Conservation (phyloP, 2,329 filamentous ascomycete genomes). For the Trichoderma aggressivum region DNA sequence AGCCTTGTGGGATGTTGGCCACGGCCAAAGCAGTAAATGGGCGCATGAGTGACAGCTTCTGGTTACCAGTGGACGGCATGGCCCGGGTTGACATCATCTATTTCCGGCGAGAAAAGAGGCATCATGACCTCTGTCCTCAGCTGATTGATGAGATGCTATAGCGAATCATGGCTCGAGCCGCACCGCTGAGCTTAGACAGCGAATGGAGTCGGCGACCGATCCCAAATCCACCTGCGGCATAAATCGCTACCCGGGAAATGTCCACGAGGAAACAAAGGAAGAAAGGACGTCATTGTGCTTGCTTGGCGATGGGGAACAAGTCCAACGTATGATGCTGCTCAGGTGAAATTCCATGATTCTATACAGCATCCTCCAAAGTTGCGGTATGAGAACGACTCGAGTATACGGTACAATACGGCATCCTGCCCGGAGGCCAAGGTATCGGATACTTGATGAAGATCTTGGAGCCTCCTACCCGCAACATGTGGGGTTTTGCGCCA, state of each 20-base stretch:
- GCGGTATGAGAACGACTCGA: background rate
- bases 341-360: background rate
- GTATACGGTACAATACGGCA: background rate
- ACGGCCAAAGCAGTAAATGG: background rate
- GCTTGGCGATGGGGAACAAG: background rate
- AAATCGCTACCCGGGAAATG: background rate
- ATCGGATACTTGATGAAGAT: conserved; percentile 7
- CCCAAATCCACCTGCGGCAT: conserved; percentile 6
- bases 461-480: background rate
- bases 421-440: background rate
- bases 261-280: background rate
- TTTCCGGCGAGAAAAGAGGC: background rate
- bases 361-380: background rate
- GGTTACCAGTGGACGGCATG: background rate
- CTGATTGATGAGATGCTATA: background rate
- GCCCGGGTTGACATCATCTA: background rate
- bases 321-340: conserved; percentile 6
- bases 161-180: background rate
- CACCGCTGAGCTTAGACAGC: background rate
- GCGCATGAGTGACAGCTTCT: background rate
- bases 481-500: conserved; percentile 13
- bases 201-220: background rate
- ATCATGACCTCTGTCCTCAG: background rate
- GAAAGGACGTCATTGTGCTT: conserved; percentile 9
- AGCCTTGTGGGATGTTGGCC: background rate